Evolutionary conservation across 108 stramenopile species (phyloP).

Genomic region (Chaetoceros tenuissimus): DNA sequence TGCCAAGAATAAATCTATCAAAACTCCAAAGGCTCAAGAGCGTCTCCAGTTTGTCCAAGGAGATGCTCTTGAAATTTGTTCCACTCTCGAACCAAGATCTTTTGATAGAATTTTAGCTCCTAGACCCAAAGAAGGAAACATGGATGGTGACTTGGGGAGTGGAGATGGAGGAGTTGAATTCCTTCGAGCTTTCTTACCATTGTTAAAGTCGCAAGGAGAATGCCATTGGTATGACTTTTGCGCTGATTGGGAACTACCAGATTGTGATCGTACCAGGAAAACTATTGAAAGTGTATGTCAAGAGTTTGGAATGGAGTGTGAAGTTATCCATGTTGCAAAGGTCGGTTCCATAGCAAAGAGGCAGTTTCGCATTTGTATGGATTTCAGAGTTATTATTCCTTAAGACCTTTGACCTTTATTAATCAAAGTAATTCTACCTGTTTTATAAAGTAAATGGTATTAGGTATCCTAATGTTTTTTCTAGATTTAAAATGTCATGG

Average conservation of each 20-base stretch:
- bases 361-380: slow-evolving; percentile 74
- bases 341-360: slow-evolving; percentile 78
- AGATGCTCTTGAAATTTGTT: slow-evolving; percentile 59
- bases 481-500: no score
- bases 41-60: slow-evolving; percentile 64
- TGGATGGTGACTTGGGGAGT: slow-evolving; percentile 70
- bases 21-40: slow-evolving; percentile 58
- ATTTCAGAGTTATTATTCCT: slow-evolving; percentile 38
- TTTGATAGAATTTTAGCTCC: slow-evolving; percentile 80
- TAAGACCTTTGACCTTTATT: no score
- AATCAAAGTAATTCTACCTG: no score
- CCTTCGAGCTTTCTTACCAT: slow-evolving; percentile 47
- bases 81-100: slow-evolving; percentile 21
- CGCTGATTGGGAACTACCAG: slow-evolving; percentile 67
- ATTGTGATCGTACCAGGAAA: slow-evolving; percentile 46
- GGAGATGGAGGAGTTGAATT: slow-evolving; percentile 64
- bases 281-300: slow-evolving; percentile 41
- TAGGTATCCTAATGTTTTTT: no score
- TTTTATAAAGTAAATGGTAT: no score
- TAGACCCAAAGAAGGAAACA: slow-evolving; percentile 68
- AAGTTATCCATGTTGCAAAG: slow-evolving; percentile 66
- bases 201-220: slow-evolving; percentile 64
- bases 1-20: slow-evolving; percentile 66
- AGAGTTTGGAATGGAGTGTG: slow-evolving; percentile 38
- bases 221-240: slow-evolving; percentile 84